Evolutionary conservation across 441 rosid species (phyloP), one percentile per base, ranked within the genome.

Genomic region (Macaranga tanarius): DNA sequence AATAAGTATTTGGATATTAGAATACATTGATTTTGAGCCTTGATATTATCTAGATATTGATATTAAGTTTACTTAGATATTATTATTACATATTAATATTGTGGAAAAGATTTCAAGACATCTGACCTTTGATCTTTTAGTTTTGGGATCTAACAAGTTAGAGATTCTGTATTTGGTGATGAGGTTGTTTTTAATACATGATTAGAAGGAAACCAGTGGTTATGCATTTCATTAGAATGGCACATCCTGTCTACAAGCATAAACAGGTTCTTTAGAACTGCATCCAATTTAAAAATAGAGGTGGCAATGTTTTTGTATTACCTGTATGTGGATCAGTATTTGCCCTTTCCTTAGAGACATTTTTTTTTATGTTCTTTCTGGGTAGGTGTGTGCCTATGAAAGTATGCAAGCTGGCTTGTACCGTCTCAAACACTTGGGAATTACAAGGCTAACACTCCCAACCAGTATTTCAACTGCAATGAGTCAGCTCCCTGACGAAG

Each of bases 381-480:
- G 72, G 52, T 83, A 96, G 99, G 95, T 96, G 54, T 96, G 98
- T 81, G 86, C 97, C 70, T 89, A 90, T 75, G 99, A 96, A 85
- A 93, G 99, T 80, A 93, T 96, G 98, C 92, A 73, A 77, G 98
- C 99, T 83, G 99, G 96, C 79, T 77, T 90, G 47, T 92, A 90
- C 80, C 92, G 85, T 81, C 96, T 96, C 75, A 96, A 92, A 80
- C 97, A 93, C 84, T 85, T 89, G 79, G 99, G 99, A 80, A 96
- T 96, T 77, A 85, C 90, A n/a, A 88, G 87, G 73, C 81, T 93
- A 45, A 90, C 95, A 50, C 82, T 85, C 48, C 97, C 97, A 59
- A 86, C 91, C 78, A 87, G 90, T 75, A 84, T 93, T 77, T 88
- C 98, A 58, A 81, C 85, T 67, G 98, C 99, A 75, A 79, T 89